Evolutionary conservation across 352 stramenopile genomes (phyloP), one percentile per base, ranked within the genome.

Genomic region (Globisporangium rhizosaccharum): DNA sequence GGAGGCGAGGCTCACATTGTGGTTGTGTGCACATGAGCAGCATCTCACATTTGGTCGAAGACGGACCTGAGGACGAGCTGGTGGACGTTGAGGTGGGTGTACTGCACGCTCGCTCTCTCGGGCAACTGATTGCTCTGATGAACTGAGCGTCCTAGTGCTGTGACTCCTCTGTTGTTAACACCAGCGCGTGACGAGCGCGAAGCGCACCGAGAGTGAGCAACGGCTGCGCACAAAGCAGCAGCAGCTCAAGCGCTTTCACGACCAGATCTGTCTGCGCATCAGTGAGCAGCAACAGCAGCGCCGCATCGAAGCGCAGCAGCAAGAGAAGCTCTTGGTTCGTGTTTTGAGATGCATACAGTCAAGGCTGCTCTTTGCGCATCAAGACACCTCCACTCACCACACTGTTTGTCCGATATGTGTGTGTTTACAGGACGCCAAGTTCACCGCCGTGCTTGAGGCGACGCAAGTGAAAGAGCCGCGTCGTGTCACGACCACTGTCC

Each of bases 181-280:
- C 2, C 39, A 83, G 73, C 48, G 48, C n/a, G 69, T 76, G 39
- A 69, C 71, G 14, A 68, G 78, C 51, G 63, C 58, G 1, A 70
- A 70, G 61, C 71, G 71, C 18, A 51, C 65, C 3, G 69, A 76
- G 44, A 71, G 63, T 11, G 58, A 72, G 61, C 47, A 54, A 28
- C 76, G 76, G 1, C 41, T 79, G 25, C 66, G 47, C 20, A n/a
- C 51, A 3, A 73, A 80, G 48, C 70, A 73, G 15, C 68, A 72
- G 47, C 57, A 85, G 42, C 57, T 90, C 46, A 75, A 72, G 30
- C 67, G 69, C 25, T 90, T 90, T 53, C 78, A 84, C 48, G 72
- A 76, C 15, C 76, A 86, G 53, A 81, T 84, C 25, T 90, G 80
- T 59, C 49, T 68, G 26, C 74, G 77, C 6, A 78, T 90, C 33